Evolutionary conservation across 1,284 basidiomycete genomes (phyloP), one percentile per base, ranked within the genome.

Genomic region (Ustilago loliicola): DNA sequence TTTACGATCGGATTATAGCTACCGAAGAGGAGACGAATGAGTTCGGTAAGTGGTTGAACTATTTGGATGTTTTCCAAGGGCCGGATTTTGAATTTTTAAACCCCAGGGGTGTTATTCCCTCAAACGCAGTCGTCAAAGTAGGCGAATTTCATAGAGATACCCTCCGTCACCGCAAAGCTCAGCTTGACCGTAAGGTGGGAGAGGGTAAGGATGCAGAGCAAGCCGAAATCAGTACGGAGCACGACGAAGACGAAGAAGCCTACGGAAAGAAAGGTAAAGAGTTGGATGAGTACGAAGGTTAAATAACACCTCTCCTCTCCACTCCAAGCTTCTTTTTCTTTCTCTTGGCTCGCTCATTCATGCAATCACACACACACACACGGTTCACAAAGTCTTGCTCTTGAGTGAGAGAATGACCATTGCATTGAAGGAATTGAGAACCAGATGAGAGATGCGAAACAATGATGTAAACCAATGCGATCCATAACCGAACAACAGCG

Each of bases 21-120:
- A 92, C 93, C 38, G 96, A 99, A 87, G 91, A 94, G 68, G 90
- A 90, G 40, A 89, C 91, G 76, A 92, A 91, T 69, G 88, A 94
- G 29, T 83, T 82, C 32, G 80, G 84, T 8, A 85, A 86, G 54
- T 88, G 87, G 86, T 74, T 88, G 52, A 86, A 86, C 65, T 86
- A 86, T 50, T 77, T 82, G 29, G 79, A 80, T 36, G 70, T 77
- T 42, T 82, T 83, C 66, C 67, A 76, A 38, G 78, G 82, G 4
- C 78, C 73, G 0, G 85, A 85, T 61, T 86, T 86, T 50, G 80
- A 83, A 32, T 88, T 81, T 61, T 76, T 87, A 36, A 88, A 88
- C 60, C 80, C 86, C 1, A 80, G 82, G 34, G 88, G 88, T 19
- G 74, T 84, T 15, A 88, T 88, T 25, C 87, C 87, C 3, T 21